Percentiles rank a stretch among this genome's conserved stretches.
Conservation (phyloP, 2,329 filamentous ascomycete genomes). For the Aaosphaeria arxii region DNA sequence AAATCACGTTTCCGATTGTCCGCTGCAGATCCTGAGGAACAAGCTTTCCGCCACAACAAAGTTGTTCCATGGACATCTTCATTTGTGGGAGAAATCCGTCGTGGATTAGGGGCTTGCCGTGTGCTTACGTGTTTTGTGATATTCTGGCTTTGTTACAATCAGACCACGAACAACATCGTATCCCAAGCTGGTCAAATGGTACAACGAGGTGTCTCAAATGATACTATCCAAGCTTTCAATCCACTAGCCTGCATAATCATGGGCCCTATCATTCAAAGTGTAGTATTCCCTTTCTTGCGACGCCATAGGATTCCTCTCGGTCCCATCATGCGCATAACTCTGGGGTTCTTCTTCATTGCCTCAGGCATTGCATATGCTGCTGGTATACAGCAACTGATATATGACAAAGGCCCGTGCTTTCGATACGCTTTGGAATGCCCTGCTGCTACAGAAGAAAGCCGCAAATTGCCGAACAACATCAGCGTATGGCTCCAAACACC, state of each 20-base stretch:
- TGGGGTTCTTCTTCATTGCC: slow-evolving; percentile 28
- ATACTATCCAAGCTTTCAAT: slow-evolving; percentile 10
- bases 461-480: slow-evolving; percentile 24
- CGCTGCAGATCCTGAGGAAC: slow-evolving; percentile 7
- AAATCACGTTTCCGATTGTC: slow-evolving; percentile 9
- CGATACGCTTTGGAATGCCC: slow-evolving; percentile 35
- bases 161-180: slow-evolving; percentile 17
- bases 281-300: slow-evolving; percentile 11
- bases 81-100: slow-evolving; percentile 15
- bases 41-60: slow-evolving; percentile 1
- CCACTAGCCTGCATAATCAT: slow-evolving; percentile 7
- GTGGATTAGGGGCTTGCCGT: slow-evolving; percentile 12
- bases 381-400: slow-evolving; percentile 30
- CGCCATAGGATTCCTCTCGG: slow-evolving; percentile 11
- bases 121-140: slow-evolving; percentile 16
- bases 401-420: slow-evolving; percentile 25
- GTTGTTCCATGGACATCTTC: no score
- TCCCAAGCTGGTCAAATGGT: slow-evolving; percentile 19
- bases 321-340: slow-evolving; percentile 26
- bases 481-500: slow-evolving; percentile 43
- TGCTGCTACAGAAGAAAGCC: slow-evolving; percentile 7
- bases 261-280: slow-evolving; percentile 8
- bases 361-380: slow-evolving; percentile 29
- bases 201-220: slow-evolving; percentile 14
- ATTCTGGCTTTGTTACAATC: slow-evolving; percentile 17